Evolutionary conservation across 2,329 filamentous ascomycete species (phyloP).

Genomic region (Amylocarpus encephaloides): DNA sequence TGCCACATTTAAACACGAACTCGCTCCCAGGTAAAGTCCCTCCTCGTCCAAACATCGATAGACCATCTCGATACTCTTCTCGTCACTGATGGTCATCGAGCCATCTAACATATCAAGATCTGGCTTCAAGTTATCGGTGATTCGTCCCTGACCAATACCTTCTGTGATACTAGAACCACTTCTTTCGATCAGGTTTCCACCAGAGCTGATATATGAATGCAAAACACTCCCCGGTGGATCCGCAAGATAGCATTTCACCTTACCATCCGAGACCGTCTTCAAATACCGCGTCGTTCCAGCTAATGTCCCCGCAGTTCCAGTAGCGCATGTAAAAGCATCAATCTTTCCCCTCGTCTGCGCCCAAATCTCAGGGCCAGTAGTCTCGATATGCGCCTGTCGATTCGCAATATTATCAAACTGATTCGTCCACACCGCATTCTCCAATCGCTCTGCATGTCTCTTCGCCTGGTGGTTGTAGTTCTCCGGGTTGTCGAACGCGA

Average conservation of each 20-base stretch:
- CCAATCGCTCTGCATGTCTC: conserved; percentile 76
- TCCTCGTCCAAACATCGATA: conserved; percentile 95
- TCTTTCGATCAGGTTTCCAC: conserved; percentile 76
- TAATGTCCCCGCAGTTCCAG: conserved; percentile 85
- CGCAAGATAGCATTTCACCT: conserved; percentile 81
- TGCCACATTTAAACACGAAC: conserved; percentile 89
- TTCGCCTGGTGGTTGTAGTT: conserved; percentile 98
- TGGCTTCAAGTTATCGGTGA: conserved; percentile 88
- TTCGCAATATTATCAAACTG: conserved; percentile 98
- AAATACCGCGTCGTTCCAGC: conserved; percentile 84
- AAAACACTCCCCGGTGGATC: conserved; percentile 92
- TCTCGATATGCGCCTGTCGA: conserved; percentile 89
- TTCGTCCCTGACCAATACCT: conserved; percentile 91
- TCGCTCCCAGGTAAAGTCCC: conserved; percentile 89
- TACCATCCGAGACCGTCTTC: conserved; percentile 72
- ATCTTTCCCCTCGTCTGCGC: conserved; percentile 77
- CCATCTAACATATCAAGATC: conserved; percentile 82
- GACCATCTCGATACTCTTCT: conserved; percentile 96
- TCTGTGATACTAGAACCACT: conserved; percentile 88
- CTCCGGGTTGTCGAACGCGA: conserved; percentile 87
- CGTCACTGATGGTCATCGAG: conserved; percentile 77
- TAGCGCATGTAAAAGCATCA: conserved; percentile 93
- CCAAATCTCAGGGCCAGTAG: conserved; percentile 97
- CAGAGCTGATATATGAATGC: conserved; percentile 83
- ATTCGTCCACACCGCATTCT: conserved; percentile 96